Evolutionary conservation across 2,329 filamentous ascomycete genomes (phyloP), one percentile per base, ranked within the genome.

Genomic region (Colletotrichum destructivum): DNA sequence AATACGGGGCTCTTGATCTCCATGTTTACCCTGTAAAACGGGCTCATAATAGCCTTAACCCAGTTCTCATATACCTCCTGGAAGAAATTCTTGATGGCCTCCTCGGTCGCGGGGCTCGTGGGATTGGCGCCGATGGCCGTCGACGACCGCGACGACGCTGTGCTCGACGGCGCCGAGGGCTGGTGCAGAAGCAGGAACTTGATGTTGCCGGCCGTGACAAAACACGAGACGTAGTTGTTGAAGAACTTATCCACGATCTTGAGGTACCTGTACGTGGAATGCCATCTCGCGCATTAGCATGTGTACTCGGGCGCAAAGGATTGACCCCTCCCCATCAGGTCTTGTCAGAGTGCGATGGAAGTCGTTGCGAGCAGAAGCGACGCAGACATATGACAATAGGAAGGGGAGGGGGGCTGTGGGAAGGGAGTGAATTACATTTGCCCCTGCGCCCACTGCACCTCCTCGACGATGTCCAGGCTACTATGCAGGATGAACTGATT

Each of bases 401-500:
- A 47, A 13, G 9, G 38, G 54, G 6, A 54, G 49, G 38, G 18
- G 23, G n/a, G 61, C 60, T 44, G 47, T 13, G 59, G 60, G 42
- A 51, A 49, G 11, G 40, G n/a, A n/a, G 80, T 16, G 26, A 18
- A 87, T 74, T 85, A 97, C 94, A 97, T 93, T 76, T 94, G 92
- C 5, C 93, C 93, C 73, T 88, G 94, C 8, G 91, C 92, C 96
- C 96, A 99, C 84, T 98, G 96, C 40, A 96, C 91, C 83, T 99
- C 96, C 84, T 99, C 96, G 62, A 98, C 93, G 56, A 98, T 94
- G 82, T 99, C 96, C 69, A 99, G 87, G 75, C 94, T 94, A 76
- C 94, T 95, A 85, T 99, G 96, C 42, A 98, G 91, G 80, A 98
- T 94, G 85, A 99, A 98, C 82, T 98, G 96, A 85, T 98, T 98